Conservation (phyloP, 139 green algal genomes). For the Mesotaenium endlicherianum region DNA sequence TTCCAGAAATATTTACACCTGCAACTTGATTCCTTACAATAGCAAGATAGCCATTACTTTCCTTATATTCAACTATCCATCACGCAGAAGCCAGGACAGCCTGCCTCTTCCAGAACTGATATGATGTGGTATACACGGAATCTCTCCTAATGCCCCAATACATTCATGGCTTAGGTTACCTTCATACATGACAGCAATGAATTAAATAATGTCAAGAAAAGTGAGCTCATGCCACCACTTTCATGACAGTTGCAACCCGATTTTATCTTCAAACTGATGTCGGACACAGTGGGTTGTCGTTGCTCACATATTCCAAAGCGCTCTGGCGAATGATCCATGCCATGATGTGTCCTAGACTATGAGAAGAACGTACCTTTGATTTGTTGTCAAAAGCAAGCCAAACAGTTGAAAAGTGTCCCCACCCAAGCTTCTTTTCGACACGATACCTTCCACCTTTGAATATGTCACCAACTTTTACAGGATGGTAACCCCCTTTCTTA, state of each 20-base stretch:
- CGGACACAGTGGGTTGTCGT: not conserved
- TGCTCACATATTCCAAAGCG: not conserved
- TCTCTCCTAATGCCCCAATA: too few species aligned
- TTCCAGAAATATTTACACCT: too few species aligned
- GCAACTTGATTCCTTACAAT: too few species aligned
- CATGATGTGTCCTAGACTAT: too few species aligned
- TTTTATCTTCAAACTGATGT: not conserved
- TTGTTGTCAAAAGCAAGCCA: constrained; percentile 72
- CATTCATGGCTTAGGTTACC: too few species aligned
- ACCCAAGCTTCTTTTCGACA: constrained; percentile 93
- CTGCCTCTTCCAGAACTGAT: too few species aligned
- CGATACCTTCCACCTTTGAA: constrained; percentile 87
- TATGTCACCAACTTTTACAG: constrained; percentile 81
- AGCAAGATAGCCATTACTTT: too few species aligned
- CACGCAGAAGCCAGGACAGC: too few species aligned
- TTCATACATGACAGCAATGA: too few species aligned
- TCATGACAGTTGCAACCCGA: not conserved
- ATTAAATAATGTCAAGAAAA: too few species aligned
- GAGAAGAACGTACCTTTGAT: constrained; percentile 10
- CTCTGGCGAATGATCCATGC: not conserved
- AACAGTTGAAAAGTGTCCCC: constrained; percentile 99
- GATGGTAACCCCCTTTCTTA: constrained; percentile 88
- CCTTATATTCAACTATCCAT: too few species aligned
- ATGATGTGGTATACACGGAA: too few species aligned
- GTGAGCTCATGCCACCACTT: not conserved